A percentile compares a stretch with the other conserved stretches of the same genome.
phyloP scores from a whole-genome alignment of 495 filamentous ascomycete genomes.

The Pyrenopolyporus hunteri region DNA sequence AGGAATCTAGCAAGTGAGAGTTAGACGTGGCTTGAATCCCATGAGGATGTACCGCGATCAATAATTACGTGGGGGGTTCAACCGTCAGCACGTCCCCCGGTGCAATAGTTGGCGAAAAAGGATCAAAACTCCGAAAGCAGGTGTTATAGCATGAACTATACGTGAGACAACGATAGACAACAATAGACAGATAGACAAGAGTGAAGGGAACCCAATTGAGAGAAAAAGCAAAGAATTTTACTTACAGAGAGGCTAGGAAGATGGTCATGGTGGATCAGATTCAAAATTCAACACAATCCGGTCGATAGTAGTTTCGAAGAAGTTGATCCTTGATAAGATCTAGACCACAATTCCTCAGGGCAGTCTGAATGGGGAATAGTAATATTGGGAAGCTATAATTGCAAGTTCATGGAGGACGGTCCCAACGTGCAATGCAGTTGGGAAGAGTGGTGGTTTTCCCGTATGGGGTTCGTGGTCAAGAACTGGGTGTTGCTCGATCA shows the following conservation, averaged over 20 bases:
- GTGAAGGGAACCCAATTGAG: neutral
- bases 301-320: neutral
- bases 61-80: neutral
- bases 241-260: conserved; percentile 85
- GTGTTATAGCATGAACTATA: neutral
- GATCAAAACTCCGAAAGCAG: neutral
- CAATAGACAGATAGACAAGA: neutral
- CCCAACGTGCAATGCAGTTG: neutral
- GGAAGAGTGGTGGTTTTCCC: conserved; percentile 1
- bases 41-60: neutral
- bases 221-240: conserved; percentile 21
- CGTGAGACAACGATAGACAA: too few relatives aligned
- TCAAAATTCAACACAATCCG: neutral
- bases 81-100: conserved; percentile 1
- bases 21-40: conserved; percentile 1
- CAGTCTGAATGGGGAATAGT: conserved; percentile 11
- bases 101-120: neutral
- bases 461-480: neutral
- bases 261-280: conserved; percentile 68
- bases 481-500: conserved; percentile 1
- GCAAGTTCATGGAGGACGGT: conserved; percentile 30
- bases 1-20: conserved; percentile 67
- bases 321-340: conserved; percentile 6
- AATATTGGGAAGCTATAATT: conserved; percentile 14
- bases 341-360: conserved; percentile 18